Conservation (phyloP, 768 basidiomycete species). For the Phanerochaete sordida region DNA sequence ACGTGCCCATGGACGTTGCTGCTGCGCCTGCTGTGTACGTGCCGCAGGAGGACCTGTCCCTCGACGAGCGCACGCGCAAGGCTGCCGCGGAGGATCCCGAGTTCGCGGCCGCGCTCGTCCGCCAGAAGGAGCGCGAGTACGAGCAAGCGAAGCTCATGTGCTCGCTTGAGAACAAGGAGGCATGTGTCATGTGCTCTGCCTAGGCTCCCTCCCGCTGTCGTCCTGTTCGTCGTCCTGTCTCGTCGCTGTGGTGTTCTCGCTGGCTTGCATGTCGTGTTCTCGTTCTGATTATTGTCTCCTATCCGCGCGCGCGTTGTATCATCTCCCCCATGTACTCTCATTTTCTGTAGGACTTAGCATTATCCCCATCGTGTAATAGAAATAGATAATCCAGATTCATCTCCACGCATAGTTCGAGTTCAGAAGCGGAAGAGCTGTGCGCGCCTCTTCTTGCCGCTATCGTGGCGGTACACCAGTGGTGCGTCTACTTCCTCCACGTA, state of each 20-base stretch:
- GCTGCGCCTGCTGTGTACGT: constrained; percentile 25
- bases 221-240: background rate
- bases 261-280: background rate
- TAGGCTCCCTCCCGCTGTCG: background rate
- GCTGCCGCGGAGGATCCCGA: constrained; percentile 66
- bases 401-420: background rate
- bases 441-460: too few species aligned
- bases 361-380: constrained; percentile 2
- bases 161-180: constrained; percentile 91
- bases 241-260: constrained; percentile 1
- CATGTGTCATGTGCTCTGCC: constrained; percentile 86
- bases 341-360: background rate
- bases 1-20: background rate
- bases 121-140: constrained; percentile 67
- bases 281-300: background rate
- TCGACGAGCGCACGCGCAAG: constrained; percentile 46
- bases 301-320: background rate
- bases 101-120: constrained; percentile 72
- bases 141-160: constrained; percentile 83
- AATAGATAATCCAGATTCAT: background rate
- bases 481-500: too few species aligned
- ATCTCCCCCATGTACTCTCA: background rate
- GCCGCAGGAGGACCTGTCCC: constrained; percentile 22
- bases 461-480: background rate
- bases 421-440: too few species aligned